Evolutionary conservation across 2,329 filamentous ascomycete species (phyloP), one percentile per base, ranked within the genome.

Genomic region (Fusarium euwallaceae): DNA sequence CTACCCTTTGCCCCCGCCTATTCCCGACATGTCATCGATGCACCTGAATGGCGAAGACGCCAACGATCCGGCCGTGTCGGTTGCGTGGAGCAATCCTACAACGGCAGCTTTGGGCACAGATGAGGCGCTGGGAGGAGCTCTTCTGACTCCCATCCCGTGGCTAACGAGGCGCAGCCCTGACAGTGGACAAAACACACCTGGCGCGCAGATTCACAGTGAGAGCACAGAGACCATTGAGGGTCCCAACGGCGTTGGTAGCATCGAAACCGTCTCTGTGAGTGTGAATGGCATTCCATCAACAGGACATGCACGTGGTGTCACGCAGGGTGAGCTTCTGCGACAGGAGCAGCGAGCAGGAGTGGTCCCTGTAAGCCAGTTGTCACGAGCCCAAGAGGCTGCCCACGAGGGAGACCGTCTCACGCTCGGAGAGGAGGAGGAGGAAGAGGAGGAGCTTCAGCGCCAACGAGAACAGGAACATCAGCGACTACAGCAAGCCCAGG

Each of bases 131-230:
- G 96, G 96, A 24, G 97, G 97, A 8, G 97, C 97, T 0, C 87
- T 98, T 20, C 87, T 99, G 60, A 98, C 96, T 1, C 97, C 96
- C 1, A 98, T 99, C 67, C 94, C 95, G 0, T 99, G 97, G 97
- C 86, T 98, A 61, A 87, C 84, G 29, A 83, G 85, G 45, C 80
- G 76, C 41, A 82, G 81, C 34, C 80, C 81, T 6, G 80, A 82
- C 64, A 80, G 75, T 65, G 76, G 60, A 61, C 76, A 75, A 8
- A 78, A 78, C 16, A 79, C 78, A 4, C 76, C 78, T 36, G 83
- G 82, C 72, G 81, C 82, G 48, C 86, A 86, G 67, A 84, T 89
- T 16, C 90, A 92, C 78, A 94, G 92, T 41, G 93, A 95, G 81
- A 91, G 90, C 81, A 95, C 93, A 0, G 92, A 95, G 84, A 95